These are phyloP conservation scores for Solanum habrochaites DNA, from an alignment of 257 asterid species.

Conservation along the genomic window DNA sequence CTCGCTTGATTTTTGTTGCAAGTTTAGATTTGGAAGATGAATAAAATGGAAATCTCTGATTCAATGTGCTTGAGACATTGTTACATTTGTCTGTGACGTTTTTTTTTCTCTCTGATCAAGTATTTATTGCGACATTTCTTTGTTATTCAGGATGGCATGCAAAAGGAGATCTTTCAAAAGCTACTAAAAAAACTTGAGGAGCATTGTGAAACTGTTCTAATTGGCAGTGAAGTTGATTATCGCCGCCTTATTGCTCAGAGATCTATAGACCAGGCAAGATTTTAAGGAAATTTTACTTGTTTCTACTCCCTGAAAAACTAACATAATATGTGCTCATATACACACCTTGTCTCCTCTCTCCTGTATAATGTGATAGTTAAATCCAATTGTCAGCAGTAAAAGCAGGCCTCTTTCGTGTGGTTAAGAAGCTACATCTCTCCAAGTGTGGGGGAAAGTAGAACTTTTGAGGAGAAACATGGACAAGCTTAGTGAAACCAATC, in stretches of 20 bases:
- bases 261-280: slow-evolving; percentile 67
- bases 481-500: not conserved
- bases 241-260: slow-evolving; percentile 70
- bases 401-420: not conserved
- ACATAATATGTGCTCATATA: not conserved
- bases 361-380: not conserved
- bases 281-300: not conserved
- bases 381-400: not conserved
- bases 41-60: not conserved
- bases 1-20: not conserved
- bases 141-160: slow-evolving; percentile 89
- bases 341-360: not conserved
- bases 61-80: not conserved
- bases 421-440: not conserved
- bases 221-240: slow-evolving; percentile 92
- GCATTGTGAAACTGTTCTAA: slow-evolving; percentile 59
- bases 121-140: not conserved
- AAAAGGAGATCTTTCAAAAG: slow-evolving; percentile 74
- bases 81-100: not conserved
- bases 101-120: not conserved
- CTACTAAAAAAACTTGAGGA: slow-evolving; percentile 51
- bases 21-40: not conserved
- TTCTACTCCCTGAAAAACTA: not conserved
- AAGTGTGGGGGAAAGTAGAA: not conserved
- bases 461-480: not conserved